Evolutionary conservation across 352 stramenopile genomes (phyloP), one percentile per base, ranked within the genome.

Genomic region (Achlya hypogyna): DNA sequence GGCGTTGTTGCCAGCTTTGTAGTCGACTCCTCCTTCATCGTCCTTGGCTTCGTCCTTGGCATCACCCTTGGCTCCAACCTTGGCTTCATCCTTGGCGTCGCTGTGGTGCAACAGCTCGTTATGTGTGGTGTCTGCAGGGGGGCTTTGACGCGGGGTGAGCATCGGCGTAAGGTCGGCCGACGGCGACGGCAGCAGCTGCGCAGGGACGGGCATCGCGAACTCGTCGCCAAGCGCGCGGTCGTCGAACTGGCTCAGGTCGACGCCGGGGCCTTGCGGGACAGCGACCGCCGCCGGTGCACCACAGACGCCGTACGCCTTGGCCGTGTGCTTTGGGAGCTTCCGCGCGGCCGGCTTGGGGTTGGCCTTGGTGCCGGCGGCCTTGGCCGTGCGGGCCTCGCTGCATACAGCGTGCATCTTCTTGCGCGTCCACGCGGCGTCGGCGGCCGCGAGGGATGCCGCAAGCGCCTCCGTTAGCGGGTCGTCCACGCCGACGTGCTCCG

Each of bases 231-330:
- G 43, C 22, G 60, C 60, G 4, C 16, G n/a, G n/a, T 35, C 34
- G 3, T 67, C 60, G 59, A 67, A 67, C 6, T 58, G n/a, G 32
- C 27, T 0, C 60, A 67, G 40, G 35, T 67, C 42, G 12, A 67
- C 25, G 23, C 49, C 49, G 6, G 34, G 14, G 34, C 34, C 34
- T 42, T 42, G 6, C 32, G 45, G 40, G 9, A 14, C 29, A 1
- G 14, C 8, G 2, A 29, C 51, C 9, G 10, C 14, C 1, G 25
- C 5, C 43, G 42, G 1, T 10, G 22, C 22, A 27, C 1, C 6
- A 18, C 4, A 4, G 8, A 67, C 28, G 8, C 60, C 60, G 32
- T 58, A 67, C 9, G 60, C 47, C 28, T 29, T 43, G 22, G 25
- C 45, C 28, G 47, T 58, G 8, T 32, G 38, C 43, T 67, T 40